phyloP scores from a whole-genome alignment of 1,284 basidiomycete species.

The Sporisorium graminicola region DNA sequence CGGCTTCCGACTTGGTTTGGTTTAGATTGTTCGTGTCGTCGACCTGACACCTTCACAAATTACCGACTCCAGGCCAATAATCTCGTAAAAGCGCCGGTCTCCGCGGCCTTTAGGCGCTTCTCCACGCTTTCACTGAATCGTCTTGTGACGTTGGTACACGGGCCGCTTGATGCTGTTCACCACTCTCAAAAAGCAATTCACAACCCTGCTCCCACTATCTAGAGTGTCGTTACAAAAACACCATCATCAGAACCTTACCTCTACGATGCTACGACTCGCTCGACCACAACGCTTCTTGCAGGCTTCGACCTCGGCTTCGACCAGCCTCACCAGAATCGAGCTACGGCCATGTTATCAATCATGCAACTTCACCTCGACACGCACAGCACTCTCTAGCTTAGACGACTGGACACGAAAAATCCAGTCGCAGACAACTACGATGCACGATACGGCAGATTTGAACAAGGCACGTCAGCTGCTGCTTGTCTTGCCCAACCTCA shows the following conservation, averaged over 20 bases:
- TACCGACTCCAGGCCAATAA: no score
- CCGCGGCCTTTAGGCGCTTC: neutral
- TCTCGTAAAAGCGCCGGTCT: slow-evolving; percentile 10
- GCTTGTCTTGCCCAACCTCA: slow-evolving; percentile 34
- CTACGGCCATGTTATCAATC: no score
- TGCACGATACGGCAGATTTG: slow-evolving; percentile 42
- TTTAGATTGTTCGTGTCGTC: neutral
- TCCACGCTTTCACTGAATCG: neutral
- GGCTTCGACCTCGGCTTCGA: neutral
- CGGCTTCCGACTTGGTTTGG: neutral
- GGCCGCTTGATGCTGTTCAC: neutral
- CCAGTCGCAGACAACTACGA: slow-evolving; percentile 14
- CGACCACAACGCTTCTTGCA: slow-evolving; percentile 16
- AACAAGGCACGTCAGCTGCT: slow-evolving; percentile 46
- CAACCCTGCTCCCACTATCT: neutral
- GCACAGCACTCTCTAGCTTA: slow-evolving; percentile 5
- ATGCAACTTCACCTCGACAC: slow-evolving; percentile 3
- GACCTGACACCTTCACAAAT: neutral
- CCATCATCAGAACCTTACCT: neutral
- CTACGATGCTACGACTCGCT: slow-evolving; percentile 10
- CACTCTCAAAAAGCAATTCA: neutral
- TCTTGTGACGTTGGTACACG: neutral
- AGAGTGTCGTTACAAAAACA: no score
- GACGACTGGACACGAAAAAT: slow-evolving; percentile 29
- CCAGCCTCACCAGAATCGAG: neutral